These are phyloP conservation scores for Fusarium irregulare DNA, from an alignment of 2,329 filamentous ascomycete species.

Conservation along the genomic window DNA sequence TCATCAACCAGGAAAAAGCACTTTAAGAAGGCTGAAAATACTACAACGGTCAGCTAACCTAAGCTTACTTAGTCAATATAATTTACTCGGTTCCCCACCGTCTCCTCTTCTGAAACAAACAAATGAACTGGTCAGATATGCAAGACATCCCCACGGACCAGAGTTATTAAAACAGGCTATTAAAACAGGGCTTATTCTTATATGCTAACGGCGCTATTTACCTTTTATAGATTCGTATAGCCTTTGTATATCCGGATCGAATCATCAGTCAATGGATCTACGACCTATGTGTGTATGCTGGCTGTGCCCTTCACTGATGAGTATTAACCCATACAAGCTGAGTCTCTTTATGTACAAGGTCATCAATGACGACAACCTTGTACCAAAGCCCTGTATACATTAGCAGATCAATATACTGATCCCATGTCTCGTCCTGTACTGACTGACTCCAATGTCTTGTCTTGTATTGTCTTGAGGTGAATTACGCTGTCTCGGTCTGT, in stretches of 20 bases:
- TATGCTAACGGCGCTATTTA: not conserved
- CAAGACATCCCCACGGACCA: conserved; percentile 1
- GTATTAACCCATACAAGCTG: no score
- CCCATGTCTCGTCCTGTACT: not conserved
- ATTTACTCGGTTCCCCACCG: not conserved
- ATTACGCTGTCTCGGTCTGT: conserved; percentile 41
- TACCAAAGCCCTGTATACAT: conserved; percentile 2
- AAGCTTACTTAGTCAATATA: not conserved
- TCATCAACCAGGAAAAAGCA: not conserved
- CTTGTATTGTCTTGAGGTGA: conserved; percentile 21
- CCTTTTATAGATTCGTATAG: not conserved
- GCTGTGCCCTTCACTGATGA: no score
- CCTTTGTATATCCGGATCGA: not conserved
- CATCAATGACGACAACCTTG: conserved; percentile 7
- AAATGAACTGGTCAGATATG: not conserved
- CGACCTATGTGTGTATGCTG: no score
- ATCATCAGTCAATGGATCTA: no score
- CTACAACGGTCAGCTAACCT: not conserved
- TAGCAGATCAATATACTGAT: not conserved
- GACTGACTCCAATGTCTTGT: not conserved
- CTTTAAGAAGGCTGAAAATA: not conserved
- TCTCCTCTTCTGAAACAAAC: not conserved
- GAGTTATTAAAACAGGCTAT: not conserved
- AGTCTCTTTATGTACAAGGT: not conserved
- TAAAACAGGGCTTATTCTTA: not conserved